Evolutionary conservation across 371 early-diverging fungal species (phyloP).

Genomic region (Blyttiomyces sp.): DNA sequence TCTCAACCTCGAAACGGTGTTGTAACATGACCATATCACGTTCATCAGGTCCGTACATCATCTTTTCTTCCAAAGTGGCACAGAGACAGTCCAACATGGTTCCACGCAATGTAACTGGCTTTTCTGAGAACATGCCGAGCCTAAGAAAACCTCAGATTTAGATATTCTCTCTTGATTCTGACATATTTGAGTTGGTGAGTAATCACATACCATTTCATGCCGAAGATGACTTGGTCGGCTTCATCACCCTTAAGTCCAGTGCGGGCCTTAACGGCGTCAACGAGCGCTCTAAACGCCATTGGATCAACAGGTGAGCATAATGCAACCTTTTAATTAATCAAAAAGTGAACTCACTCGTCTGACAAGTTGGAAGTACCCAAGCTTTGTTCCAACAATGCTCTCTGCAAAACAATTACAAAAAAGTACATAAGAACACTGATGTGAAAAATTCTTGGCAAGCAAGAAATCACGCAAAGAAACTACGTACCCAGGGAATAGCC

Average conservation of each 20-base stretch:
- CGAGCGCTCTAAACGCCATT: constrained; percentile 14
- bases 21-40: constrained; percentile 96
- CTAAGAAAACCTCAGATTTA: neutral
- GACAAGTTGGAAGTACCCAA: constrained; percentile 8
- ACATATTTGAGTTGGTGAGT: neutral
- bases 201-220: constrained; percentile 34
- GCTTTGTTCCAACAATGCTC: neutral
- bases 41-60: constrained; percentile 89
- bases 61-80: constrained; percentile 91
- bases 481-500: constrained; percentile 38
- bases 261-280: constrained; percentile 23
- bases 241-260: constrained; percentile 28
- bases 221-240: constrained; percentile 33
- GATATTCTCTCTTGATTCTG: neutral
- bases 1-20: constrained; percentile 91
- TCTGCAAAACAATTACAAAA: neutral
- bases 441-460: neutral
- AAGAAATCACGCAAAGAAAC: neutral
- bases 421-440: no score
- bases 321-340: neutral
- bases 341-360: constrained; percentile 13
- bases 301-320: no score
- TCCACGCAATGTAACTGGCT: constrained; percentile 57
- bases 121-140: constrained; percentile 46
- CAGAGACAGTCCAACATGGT: constrained; percentile 92